phyloP scores from a whole-genome alignment of 1,139 yeast genomes.

The Pichia sp. region DNA sequence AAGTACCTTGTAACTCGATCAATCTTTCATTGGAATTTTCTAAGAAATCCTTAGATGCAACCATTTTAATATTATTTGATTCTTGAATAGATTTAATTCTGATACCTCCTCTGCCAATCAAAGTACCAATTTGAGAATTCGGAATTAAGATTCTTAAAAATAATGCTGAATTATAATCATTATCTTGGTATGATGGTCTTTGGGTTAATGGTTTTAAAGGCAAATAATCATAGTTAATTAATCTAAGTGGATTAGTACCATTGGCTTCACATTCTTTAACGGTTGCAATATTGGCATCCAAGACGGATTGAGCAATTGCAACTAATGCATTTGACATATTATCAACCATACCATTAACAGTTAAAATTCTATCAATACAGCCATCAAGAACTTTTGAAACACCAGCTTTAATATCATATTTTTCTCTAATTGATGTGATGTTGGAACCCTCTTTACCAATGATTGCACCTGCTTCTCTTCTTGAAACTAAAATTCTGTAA shows the following conservation, averaged over 20 bases:
- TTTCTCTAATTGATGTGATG: constrained; percentile 70
- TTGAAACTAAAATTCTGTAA: constrained; percentile 66
- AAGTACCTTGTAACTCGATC: constrained; percentile 82
- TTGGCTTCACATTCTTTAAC: constrained; percentile 17
- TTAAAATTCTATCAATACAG: constrained; percentile 76
- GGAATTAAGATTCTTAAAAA: constrained; percentile 70
- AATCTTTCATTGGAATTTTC: constrained; percentile 83
- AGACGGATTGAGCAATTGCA: constrained; percentile 62
- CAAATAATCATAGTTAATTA: constrained; percentile 44
- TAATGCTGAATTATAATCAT: constrained; percentile 36
- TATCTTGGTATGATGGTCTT: constrained; percentile 44
- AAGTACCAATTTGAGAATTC: constrained; percentile 84
- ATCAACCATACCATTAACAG: constrained; percentile 74
- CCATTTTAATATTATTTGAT: constrained; percentile 65
- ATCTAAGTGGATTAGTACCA: constrained; percentile 25
- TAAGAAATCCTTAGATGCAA: constrained; percentile 79
- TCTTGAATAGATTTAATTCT: constrained; percentile 80
- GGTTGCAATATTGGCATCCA: constrained; percentile 30
- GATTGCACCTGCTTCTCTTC: constrained; percentile 86
- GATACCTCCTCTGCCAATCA: constrained; percentile 79
- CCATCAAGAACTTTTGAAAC: constrained; percentile 79
- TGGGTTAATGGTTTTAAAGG: constrained; percentile 57
- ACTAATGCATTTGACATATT: constrained; percentile 69
- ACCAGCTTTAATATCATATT: constrained; percentile 81
- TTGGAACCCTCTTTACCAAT: constrained; percentile 84